Percentiles rank a stretch among this genome's conserved stretches.
phyloP scores from a whole-genome alignment of 352 stramenopile genomes.

The Globisporangium cederbergense region DNA sequence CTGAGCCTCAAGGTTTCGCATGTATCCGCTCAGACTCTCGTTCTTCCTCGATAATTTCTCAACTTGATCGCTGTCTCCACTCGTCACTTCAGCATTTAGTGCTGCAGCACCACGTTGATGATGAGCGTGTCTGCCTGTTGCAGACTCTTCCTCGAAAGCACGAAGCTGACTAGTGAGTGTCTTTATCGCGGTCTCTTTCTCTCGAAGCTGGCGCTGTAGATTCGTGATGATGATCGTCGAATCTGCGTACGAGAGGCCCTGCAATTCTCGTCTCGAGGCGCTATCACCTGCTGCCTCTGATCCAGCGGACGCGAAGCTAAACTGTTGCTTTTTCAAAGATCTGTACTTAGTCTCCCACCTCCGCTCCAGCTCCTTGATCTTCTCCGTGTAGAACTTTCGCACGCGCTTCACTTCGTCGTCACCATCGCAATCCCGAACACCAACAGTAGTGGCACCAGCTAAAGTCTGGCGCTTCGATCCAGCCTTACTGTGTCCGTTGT shows the following conservation, averaged over 20 bases:
- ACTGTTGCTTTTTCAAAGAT: conserved; percentile 48
- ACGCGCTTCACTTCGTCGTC: conserved; percentile 48
- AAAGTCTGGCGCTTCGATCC: conserved; percentile 8
- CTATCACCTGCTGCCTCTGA: background rate
- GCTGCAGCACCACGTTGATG: background rate
- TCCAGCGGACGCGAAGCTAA: background rate
- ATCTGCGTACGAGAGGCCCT: conserved; percentile 32
- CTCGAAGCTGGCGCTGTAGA: conserved; percentile 26
- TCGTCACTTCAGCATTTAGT: background rate
- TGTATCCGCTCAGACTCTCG: conserved; percentile 14
- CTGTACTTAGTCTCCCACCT: conserved; percentile 75
- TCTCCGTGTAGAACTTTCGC: conserved; percentile 67
- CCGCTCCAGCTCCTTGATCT: conserved; percentile 72
- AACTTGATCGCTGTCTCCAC: background rate
- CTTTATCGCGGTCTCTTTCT: conserved; percentile 16
- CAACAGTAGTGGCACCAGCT: background rate
- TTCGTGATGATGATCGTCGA: conserved; percentile 37
- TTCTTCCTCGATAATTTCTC: conserved; percentile 6
- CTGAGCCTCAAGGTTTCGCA: conserved; percentile 41
- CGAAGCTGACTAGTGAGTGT: conserved; percentile 6
- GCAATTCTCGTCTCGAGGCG: background rate
- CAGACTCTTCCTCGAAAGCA: background rate
- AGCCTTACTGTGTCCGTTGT: background rate
- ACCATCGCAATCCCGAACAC: conserved; percentile 16
- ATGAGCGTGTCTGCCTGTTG: background rate